Base-by-base conservation (phyloP, 345 rosid genomes). In the Pseudoturritis turrita region DNA sequence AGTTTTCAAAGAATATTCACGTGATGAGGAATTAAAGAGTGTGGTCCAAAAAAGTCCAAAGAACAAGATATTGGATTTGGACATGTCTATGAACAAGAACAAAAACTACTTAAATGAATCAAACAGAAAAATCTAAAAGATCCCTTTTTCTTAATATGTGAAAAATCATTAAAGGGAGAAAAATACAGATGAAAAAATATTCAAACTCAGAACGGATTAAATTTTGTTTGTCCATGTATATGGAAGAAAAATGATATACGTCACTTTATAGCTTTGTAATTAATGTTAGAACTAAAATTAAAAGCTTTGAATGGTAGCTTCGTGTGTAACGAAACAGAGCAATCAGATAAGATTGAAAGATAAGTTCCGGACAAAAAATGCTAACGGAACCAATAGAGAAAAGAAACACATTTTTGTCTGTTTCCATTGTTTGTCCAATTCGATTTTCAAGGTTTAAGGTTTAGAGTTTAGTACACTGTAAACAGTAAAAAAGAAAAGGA, bases 81-180 rank as follows among this genome's bases (percentile, higher is more conserved):
- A 70, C 67, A 37, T 60, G 52, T 40, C 53, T 46, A 61, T 41
- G 46, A 1, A 50, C 22, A 58, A 46, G 58, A 25, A 59, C 67
- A 71, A 66, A 51, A 54, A 4, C 31, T 60, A 49, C 6, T 68
- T 4, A 47, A 56, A 49, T 18, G 57, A 71, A 59, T 59, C 28
- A 58, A 58, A 4, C 47, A 70, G 40, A 59, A 51, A 59, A 49
- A 8, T 70, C 74, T 70, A 59, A 60, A 49, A 9, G 9, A 37
- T 37, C 60, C 12, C 19, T 71, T 71, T n/a, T 70, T 70, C 58
- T 47, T 7, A 23, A 11, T 26, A 5, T 22, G 12, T 33, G 57
- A 33, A 70, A 57, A 45, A 52, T 25, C 31, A 23, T 7, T 36
- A 6, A 47, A 12, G 5, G 4, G 21, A 46, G 46, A 12, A 29